Evolutionary conservation across 345 rosid species (phyloP).

Genomic region (Pseudoturritis turrita): DNA sequence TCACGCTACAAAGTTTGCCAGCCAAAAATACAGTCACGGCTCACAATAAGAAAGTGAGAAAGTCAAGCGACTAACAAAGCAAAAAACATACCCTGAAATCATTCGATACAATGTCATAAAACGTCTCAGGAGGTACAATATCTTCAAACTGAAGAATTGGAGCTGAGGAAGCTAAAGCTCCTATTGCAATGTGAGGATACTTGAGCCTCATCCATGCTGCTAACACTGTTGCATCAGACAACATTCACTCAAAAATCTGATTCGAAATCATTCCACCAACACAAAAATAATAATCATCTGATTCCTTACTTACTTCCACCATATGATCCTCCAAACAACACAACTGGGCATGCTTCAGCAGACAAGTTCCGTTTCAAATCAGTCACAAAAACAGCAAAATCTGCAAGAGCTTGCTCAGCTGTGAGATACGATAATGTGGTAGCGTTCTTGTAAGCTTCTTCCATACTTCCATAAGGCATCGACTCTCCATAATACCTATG

Average conservation of each 20-base stretch:
- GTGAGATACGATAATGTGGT: conserved; percentile 65
- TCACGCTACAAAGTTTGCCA: conserved; percentile 50
- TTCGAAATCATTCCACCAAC: background rate
- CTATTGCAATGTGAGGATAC: conserved; percentile 86
- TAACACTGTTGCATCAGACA: conserved; percentile 57
- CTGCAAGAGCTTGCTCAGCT: conserved; percentile 92
- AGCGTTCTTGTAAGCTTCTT: conserved; percentile 67
- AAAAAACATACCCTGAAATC: conserved; percentile 54
- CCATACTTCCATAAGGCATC: conserved; percentile 62
- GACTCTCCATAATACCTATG: conserved; percentile 89
- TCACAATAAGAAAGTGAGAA: background rate
- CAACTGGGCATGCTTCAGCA: conserved; percentile 79
- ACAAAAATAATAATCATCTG: background rate
- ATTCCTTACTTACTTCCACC: conserved; percentile 75
- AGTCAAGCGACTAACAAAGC: background rate
- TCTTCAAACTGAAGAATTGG: conserved; percentile 94
- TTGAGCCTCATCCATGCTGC: conserved; percentile 99
- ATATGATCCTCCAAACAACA: conserved; percentile 92
- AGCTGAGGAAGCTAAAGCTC: conserved; percentile 92
- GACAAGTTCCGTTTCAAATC: conserved; percentile 76
- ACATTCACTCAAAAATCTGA: background rate
- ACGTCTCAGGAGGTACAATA: conserved; percentile 77
- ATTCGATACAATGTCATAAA: conserved; percentile 78
- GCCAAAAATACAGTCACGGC: background rate
- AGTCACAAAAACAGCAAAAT: conserved; percentile 67